Evolutionary conservation across 495 filamentous ascomycete species (phyloP), one percentile per base, ranked within the genome.

Genomic region (Pyrenopolyporus hunteri): DNA sequence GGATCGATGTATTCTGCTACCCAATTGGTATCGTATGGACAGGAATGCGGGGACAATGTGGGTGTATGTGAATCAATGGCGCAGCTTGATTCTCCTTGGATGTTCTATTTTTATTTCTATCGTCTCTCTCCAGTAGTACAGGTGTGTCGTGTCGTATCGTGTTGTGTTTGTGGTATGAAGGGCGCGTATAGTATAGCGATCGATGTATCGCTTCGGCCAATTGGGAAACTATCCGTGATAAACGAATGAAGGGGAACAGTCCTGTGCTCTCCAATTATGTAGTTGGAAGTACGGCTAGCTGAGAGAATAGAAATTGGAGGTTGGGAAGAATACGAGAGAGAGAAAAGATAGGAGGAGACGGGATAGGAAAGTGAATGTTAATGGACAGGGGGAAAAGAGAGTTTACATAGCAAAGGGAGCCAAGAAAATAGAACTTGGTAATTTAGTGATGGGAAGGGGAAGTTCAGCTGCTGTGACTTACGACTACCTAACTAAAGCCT

Each of bases 341-440:
- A 46, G 20, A 49, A 55, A 44, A 63, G 28, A 37, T 57, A 42
- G 67, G 42, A 65, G 37, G 45, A 53, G 20, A 44, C 19, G 28
- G 23, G 42, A 13, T n/a, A 28, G 42, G 4, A 28, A 26, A 45
- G 22, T 26, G 23, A 14, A 45, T 22, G 0, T 42, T 66, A 59
- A 73, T 68, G 57, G 73, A 70, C 72, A 70, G 44, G 62, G 65
- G 69, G 26, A 29, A 59, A 57, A 48, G 50, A 55, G 28, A 52
- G 44, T 65, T 51, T 48, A 59, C 32, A 64, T 51, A 59, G 33
- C 45, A 29, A 25, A 45, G 14, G 11, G 42, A 28, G 23, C 20
- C 6, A 17, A 45, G 20, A 28, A 13, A 8, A 28, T 11, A 23
- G 23, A 42, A 28, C 20, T 20, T 26, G 22, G 23, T 11, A n/a